Evolutionary conservation across 352 stramenopile genomes (phyloP), one percentile per base, ranked within the genome.

Genomic region (Globisporangium megalacanthum): DNA sequence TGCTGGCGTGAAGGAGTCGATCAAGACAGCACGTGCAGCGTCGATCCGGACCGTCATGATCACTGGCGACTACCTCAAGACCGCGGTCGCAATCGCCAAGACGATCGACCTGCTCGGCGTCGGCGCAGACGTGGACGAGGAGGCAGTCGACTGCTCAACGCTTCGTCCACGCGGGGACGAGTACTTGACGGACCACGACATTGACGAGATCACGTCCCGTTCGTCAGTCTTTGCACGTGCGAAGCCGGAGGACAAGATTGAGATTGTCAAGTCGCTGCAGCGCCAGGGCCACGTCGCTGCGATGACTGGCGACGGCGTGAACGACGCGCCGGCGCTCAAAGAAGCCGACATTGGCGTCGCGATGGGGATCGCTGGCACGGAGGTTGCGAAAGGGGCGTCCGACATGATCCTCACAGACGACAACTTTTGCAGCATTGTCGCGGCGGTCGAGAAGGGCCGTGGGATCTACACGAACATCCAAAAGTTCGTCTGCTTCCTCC

Each of bases 381-480:
- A 99, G 69, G 97, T 99, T 6, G 95, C 97, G 31, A 99, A 99
- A 72, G 94, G 98, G 55, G 97, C 97, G 3, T 97, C 95, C 0
- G 95, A 99, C 61, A 99, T 99, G 69, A 96, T 99, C 52, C 73
- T 99, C 29, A 83, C 98, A 1, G 97, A 99, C 72, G 97, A 99
- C 74, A 98, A 98, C 64, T 99, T 99, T 70, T 84, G 82, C 22
- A 98, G 94, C 35, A 99, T 99, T 63, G 95, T 99, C n/a, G 83
- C 94, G 8, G 96, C 96, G 15, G 93, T 99, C 48, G 88, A 98
- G 52, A 98, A 96, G 75, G 97, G 96, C 15, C 82, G 97, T 36
- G 95, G 91, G 50, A 97, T 99, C 29, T 99, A 98, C 73, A 94
- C 98, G 62, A 98, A 98, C 69, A 99, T 99, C 62, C 83, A 96